These are phyloP conservation scores for Candida frijolesensis DNA, from an alignment of 1,139 yeast species.

Conservation along the genomic window DNA sequence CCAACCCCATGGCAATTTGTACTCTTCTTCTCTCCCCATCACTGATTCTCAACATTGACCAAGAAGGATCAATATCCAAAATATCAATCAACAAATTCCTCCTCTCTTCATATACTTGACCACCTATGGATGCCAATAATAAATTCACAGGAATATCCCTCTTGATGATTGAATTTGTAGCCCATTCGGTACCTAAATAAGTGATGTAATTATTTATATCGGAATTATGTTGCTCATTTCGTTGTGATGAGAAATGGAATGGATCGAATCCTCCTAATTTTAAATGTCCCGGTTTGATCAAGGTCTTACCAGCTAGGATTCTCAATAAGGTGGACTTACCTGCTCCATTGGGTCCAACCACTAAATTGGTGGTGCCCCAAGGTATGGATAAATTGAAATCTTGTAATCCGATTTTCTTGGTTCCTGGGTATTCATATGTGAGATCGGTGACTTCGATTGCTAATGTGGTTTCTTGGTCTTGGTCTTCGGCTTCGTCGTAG, in stretches of 20 bases:
- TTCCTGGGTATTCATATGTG: slow-evolving; percentile 67
- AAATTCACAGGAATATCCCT: slow-evolving; percentile 87
- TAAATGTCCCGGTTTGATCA: slow-evolving; percentile 71
- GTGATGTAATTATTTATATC: slow-evolving; percentile 56
- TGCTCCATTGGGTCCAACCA: slow-evolving; percentile 96
- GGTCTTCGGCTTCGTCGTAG: too few species aligned
- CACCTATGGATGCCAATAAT: slow-evolving; percentile 81
- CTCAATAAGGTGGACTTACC: slow-evolving; percentile 89
- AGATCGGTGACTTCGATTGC: slow-evolving; percentile 70
- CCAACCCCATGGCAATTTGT: slow-evolving; percentile 88
- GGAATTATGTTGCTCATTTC: slow-evolving; percentile 41
- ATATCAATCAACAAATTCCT: slow-evolving; percentile 74
- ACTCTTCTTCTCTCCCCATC: slow-evolving; percentile 96
- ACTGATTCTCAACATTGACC: slow-evolving; percentile 92
- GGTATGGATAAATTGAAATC: slow-evolving; percentile 62
- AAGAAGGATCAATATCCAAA: slow-evolving; percentile 78
- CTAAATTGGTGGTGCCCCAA: slow-evolving; percentile 72
- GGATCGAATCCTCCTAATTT: slow-evolving; percentile 85
- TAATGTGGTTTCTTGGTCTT: slow-evolving; percentile 18
- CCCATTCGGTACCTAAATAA: slow-evolving; percentile 97
- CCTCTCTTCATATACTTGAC: slow-evolving; percentile 69
- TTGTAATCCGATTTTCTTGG: slow-evolving; percentile 67
- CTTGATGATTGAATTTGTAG: slow-evolving; percentile 84
- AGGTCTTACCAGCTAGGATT: slow-evolving; percentile 87
- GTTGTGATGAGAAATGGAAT: slow-evolving; percentile 61